These are phyloP conservation scores for Aspergillus ibericus DNA, from an alignment of 2,329 filamentous ascomycete genomes.

Conservation along the genomic window DNA sequence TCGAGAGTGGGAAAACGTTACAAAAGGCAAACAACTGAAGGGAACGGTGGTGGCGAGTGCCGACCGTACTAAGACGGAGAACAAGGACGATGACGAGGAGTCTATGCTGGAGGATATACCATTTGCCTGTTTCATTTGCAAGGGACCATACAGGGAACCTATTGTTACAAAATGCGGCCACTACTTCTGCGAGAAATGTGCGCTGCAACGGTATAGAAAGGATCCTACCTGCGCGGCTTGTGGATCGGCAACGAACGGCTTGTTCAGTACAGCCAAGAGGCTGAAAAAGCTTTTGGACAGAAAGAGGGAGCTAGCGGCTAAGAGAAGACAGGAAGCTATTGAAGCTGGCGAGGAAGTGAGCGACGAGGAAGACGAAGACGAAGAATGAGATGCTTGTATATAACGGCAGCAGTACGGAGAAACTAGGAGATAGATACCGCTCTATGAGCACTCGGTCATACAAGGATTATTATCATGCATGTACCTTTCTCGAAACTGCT, in stretches of 20 bases:
- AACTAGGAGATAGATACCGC: not conserved
- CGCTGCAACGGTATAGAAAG: constrained; percentile 80
- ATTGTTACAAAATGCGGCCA: constrained; percentile 89
- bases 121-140: constrained; percentile 86
- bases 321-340: constrained; percentile 53
- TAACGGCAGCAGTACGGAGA: not conserved
- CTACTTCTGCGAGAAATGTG: constrained; percentile 93
- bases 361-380: constrained; percentile 45
- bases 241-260: constrained; percentile 78
- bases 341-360: constrained; percentile 54
- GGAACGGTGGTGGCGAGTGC: constrained; percentile 50
- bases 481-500: not conserved
- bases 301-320: constrained; percentile 60
- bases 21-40: constrained; percentile 54
- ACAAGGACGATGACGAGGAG: constrained; percentile 62
- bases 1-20: constrained; percentile 84
- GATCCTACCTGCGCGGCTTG: constrained; percentile 86
- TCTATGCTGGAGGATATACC: constrained; percentile 79
- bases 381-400: constrained; percentile 16
- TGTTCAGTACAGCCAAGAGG: constrained; percentile 85
- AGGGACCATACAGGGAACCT: constrained; percentile 72
- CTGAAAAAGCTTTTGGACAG: constrained; percentile 75
- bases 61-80: constrained; percentile 42
- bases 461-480: too few relatives aligned
- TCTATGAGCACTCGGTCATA: not conserved